A percentile compares a stretch with the other conserved stretches of the same genome.
phyloP scores from a whole-genome alignment of 371 early-diverging fungal genomes.

The Umbelopsis sp. region DNA sequence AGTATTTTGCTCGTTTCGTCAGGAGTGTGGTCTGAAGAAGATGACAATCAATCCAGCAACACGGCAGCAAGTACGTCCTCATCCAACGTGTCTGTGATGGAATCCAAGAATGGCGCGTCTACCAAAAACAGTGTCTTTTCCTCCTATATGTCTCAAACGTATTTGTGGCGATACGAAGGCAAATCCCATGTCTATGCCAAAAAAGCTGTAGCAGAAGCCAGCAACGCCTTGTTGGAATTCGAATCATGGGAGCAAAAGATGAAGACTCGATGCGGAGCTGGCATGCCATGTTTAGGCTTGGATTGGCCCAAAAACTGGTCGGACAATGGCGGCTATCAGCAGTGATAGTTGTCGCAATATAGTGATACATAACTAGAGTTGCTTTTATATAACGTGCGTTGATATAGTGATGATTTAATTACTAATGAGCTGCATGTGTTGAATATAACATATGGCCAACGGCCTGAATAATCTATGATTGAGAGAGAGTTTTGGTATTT shows the following conservation, averaged over 20 bases:
- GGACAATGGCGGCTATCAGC: background rate
- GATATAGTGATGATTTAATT: no score
- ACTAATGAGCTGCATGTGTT: no score
- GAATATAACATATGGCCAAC: no score
- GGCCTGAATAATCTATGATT: no score
- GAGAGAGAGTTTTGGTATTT: no score
- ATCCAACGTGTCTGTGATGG: background rate
- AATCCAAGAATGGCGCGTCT: background rate
- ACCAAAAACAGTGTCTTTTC: background rate
- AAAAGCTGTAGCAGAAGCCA: slow-evolving; percentile 20
- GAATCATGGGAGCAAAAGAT: slow-evolving; percentile 18
- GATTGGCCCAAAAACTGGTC: slow-evolving; percentile 27
- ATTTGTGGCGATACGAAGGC: slow-evolving; percentile 17
- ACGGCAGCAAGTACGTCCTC: slow-evolving; percentile 11
- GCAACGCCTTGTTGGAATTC: slow-evolving; percentile 16
- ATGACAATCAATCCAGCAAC: slow-evolving; percentile 4
- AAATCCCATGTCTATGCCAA: slow-evolving; percentile 24
- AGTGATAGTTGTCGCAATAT: no score
- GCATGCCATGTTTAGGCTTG: slow-evolving; percentile 12
- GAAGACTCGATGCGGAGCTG: background rate
- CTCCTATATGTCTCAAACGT: background rate
- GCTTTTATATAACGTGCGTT: background rate
- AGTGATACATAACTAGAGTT: background rate
- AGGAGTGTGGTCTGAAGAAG: slow-evolving; percentile 8
- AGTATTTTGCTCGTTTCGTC: slow-evolving; percentile 14